Conservation (phyloP, 805 yeast species). For the Candida yuanshanica region DNA sequence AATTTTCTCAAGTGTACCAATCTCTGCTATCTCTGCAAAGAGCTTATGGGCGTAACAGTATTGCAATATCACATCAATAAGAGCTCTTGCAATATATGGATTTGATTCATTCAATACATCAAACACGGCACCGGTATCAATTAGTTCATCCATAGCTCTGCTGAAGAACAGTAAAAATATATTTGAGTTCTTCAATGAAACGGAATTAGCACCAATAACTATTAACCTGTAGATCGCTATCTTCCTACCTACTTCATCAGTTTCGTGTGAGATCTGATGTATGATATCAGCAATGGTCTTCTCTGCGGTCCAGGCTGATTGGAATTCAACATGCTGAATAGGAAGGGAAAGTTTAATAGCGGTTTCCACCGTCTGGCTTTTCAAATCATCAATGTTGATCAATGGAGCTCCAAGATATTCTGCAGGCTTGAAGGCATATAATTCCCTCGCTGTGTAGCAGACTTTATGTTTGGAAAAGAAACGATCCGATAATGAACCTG, state of each 20-base stretch:
- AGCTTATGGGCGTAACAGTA: slow-evolving; percentile 44
- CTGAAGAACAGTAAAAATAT: slow-evolving; percentile 34
- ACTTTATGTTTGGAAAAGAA: not conserved
- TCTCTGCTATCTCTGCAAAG: slow-evolving; percentile 18
- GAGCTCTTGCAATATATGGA: slow-evolving; percentile 22
- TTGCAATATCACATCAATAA: slow-evolving; percentile 37
- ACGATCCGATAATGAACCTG: slow-evolving; percentile 1
- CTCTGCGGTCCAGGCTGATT: slow-evolving; percentile 23
- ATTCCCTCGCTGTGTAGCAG: slow-evolving; percentile 14
- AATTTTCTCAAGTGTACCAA: slow-evolving; percentile 20
- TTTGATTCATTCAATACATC: slow-evolving; percentile 24
- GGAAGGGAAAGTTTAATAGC: slow-evolving; percentile 10
- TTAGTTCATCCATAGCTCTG: slow-evolving; percentile 32
- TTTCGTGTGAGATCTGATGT: slow-evolving; percentile 5
- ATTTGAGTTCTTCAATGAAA: slow-evolving; percentile 29
- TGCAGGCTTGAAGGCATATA: slow-evolving; percentile 14
- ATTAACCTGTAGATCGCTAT: slow-evolving; percentile 29
- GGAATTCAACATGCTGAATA: slow-evolving; percentile 14
- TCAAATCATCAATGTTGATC: not conserved
- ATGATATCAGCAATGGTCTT: slow-evolving; percentile 21
- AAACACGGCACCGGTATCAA: slow-evolving; percentile 33
- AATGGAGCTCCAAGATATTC: slow-evolving; percentile 15
- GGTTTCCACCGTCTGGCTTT: not conserved
- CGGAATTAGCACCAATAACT: slow-evolving; percentile 28
- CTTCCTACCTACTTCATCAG: slow-evolving; percentile 23